phyloP scores from a whole-genome alignment of 2,329 filamentous ascomycete genomes.

The Ophiostoma quercus region DNA sequence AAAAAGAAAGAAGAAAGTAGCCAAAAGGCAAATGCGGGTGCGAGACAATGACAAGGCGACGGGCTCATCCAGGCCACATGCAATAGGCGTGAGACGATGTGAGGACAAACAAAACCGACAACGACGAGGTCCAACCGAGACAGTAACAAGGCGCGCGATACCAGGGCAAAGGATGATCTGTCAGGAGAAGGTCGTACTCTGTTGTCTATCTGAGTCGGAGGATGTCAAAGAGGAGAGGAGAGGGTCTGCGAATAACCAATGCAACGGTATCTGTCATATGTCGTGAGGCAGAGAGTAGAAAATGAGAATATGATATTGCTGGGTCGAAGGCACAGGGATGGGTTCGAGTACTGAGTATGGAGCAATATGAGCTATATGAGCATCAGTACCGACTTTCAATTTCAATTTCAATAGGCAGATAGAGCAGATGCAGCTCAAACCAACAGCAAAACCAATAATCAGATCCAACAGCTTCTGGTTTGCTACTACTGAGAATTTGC shows the following conservation, averaged over 20 bases:
- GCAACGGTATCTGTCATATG: not conserved
- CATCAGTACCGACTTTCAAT: not conserved
- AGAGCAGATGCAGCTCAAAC: not conserved
- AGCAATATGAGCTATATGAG: no score
- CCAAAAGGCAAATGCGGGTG: not conserved
- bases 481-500: not conserved
- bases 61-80: not conserved
- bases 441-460: no score
- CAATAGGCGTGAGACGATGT: not conserved
- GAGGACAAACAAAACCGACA: not conserved
- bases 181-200: not conserved
- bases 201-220: not conserved
- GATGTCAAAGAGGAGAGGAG: not conserved
- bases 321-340: not conserved
- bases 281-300: not conserved
- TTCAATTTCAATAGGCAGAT: not conserved
- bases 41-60: not conserved
- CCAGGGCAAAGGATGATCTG: not conserved
- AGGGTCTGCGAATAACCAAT: not conserved
- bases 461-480: no score
- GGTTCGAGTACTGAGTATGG: not conserved
- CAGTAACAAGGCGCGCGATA: slow-evolving; percentile 6
- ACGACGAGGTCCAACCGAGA: not conserved
- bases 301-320: not conserved
- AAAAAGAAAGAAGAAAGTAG: not conserved